phyloP scores from a whole-genome alignment of 495 filamentous ascomycete species.

The Trichoderma erinaceum region DNA sequence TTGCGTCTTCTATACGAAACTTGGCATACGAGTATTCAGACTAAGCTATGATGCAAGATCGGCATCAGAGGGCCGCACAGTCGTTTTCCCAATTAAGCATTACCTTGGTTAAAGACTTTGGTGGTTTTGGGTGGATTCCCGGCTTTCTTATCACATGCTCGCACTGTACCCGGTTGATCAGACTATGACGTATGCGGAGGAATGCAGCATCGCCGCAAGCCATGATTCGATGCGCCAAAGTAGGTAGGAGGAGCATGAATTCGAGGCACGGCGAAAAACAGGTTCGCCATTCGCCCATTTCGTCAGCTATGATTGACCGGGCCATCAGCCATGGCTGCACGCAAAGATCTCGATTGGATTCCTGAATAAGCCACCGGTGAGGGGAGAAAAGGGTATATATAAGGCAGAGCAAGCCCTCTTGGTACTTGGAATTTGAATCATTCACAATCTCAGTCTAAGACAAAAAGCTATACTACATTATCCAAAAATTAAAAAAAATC shows the following conservation, averaged over 20 bases:
- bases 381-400: not conserved
- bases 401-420: not conserved
- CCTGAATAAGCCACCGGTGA: not conserved
- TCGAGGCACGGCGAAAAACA: not conserved
- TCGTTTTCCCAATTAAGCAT: not conserved
- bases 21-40: not conserved
- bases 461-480: not conserved
- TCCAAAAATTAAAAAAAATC: not conserved
- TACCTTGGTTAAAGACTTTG: not conserved
- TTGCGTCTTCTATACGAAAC: not conserved
- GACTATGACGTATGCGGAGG: not conserved
- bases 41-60: constrained; percentile 11
- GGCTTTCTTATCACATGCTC: not conserved
- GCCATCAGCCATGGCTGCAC: not conserved
- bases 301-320: not conserved
- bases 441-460: not conserved
- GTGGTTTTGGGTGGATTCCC: not conserved
- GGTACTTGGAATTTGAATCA: not conserved
- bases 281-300: not conserved
- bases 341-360: not conserved
- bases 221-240: not conserved
- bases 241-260: not conserved
- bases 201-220: not conserved
- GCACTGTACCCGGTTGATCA: not conserved
- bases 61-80: constrained; percentile 4